Conservation (phyloP, 805 yeast species). For the Candida jianshihensis region DNA sequence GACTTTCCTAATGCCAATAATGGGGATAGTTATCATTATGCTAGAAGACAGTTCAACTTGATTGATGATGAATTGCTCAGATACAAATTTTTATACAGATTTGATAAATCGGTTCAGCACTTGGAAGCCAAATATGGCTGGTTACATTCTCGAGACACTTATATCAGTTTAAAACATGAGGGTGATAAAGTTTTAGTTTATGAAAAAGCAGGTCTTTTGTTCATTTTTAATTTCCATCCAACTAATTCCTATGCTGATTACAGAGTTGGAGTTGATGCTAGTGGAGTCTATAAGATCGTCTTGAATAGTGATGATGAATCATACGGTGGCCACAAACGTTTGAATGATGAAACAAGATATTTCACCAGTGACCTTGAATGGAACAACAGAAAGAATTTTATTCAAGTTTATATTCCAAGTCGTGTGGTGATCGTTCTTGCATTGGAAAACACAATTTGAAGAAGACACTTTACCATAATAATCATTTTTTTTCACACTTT, state of each 20-base stretch:
- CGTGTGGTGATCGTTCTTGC: slow-evolving; percentile 66
- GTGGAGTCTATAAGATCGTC: slow-evolving; percentile 72
- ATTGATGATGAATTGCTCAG: slow-evolving; percentile 74
- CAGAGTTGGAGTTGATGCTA: slow-evolving; percentile 77
- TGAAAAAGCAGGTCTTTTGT: slow-evolving; percentile 80
- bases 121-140: slow-evolving; percentile 67
- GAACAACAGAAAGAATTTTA: slow-evolving; percentile 71
- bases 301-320: slow-evolving; percentile 64
- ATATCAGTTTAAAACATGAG: slow-evolving; percentile 82
- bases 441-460: slow-evolving; percentile 6
- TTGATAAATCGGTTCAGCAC: slow-evolving; percentile 80
- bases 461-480: too few species aligned
- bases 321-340: slow-evolving; percentile 79
- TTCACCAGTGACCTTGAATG: slow-evolving; percentile 71
- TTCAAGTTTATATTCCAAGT: slow-evolving; percentile 77
- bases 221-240: slow-evolving; percentile 88
- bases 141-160: slow-evolving; percentile 69
- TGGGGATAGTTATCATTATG: slow-evolving; percentile 83
- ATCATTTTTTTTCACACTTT: too few species aligned
- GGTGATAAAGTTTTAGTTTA: slow-evolving; percentile 82
- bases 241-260: slow-evolving; percentile 77
- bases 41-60: slow-evolving; percentile 90
- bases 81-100: slow-evolving; percentile 69
- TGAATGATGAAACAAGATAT: slow-evolving; percentile 49
- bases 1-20: slow-evolving; percentile 94